phyloP scores from a whole-genome alignment of 2,329 filamentous ascomycete genomes.

The Thelonectria blattea region DNA sequence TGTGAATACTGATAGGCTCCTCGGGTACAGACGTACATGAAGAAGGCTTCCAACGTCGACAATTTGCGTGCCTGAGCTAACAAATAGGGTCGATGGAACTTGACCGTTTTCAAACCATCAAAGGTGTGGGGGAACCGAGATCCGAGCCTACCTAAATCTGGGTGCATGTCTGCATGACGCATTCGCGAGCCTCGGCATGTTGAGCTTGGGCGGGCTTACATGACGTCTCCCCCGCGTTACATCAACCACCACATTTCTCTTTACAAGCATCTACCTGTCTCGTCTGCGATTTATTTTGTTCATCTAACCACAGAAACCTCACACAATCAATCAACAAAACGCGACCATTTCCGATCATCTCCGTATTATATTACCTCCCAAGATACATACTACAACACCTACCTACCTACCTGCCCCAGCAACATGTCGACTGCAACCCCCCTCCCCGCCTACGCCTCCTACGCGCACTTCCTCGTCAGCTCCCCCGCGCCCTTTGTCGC shows the following conservation, averaged over 20 bases:
- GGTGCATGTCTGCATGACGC: slow-evolving; percentile 18
- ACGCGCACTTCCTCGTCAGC: slow-evolving; percentile 75
- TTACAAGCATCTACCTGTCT: background rate
- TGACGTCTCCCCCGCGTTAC: slow-evolving; percentile 3
- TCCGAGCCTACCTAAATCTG: slow-evolving; percentile 10
- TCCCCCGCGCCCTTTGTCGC: slow-evolving; percentile 75
- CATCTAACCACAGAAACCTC: too few species aligned
- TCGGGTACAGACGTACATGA: too few species aligned
- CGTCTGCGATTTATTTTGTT: too few species aligned
- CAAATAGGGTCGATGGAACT: background rate
- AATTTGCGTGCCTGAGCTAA: background rate
- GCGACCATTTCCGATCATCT: background rate
- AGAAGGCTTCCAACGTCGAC: too few species aligned
- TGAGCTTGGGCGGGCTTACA: slow-evolving; percentile 6
- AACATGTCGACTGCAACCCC: slow-evolving; percentile 35
- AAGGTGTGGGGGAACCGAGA: slow-evolving; percentile 13
- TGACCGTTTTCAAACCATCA: background rate
- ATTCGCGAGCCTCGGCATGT: slow-evolving; percentile 36
- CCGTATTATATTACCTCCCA: too few species aligned
- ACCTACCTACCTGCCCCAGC: too few species aligned
- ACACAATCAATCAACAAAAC: background rate
- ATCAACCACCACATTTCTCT: background rate
- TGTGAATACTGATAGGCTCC: background rate
- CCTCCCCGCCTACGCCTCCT: slow-evolving; percentile 51
- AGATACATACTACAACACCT: too few species aligned